Conservation (phyloP, 1,284 basidiomycete genomes). For the Ganoderma multipileum region DNA sequence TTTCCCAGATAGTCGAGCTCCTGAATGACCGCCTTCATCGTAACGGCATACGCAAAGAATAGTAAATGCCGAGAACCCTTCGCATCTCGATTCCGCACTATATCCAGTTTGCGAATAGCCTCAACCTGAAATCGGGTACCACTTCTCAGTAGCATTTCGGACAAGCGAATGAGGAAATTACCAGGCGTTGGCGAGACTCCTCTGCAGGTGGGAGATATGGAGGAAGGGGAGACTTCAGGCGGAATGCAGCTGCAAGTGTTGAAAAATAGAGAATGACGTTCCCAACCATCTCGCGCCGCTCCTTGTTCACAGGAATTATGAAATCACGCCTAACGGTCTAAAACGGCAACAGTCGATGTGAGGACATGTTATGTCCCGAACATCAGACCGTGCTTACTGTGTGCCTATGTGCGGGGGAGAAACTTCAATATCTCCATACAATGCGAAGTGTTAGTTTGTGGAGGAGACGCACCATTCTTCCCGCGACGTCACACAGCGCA, state of each 20-base stretch:
- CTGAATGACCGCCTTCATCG: slow-evolving; percentile 91
- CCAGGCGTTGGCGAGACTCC: slow-evolving; percentile 79
- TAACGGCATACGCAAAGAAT: slow-evolving; percentile 93
- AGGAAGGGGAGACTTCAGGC: slow-evolving; percentile 90
- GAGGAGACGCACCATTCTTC: slow-evolving; percentile 82
- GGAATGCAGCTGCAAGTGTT: slow-evolving; percentile 85
- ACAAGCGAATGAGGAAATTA: slow-evolving; percentile 42
- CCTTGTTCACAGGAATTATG: slow-evolving; percentile 86
- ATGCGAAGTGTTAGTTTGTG: slow-evolving; percentile 19
- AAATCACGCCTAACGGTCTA: slow-evolving; percentile 84
- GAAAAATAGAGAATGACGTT: slow-evolving; percentile 95
- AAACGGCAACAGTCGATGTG: slow-evolving; percentile 21
- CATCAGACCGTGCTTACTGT: slow-evolving; percentile 53
- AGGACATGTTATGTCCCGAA: neutral
- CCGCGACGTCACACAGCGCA: slow-evolving; percentile 93
- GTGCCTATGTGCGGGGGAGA: slow-evolving; percentile 52
- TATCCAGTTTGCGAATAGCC: slow-evolving; percentile 83
- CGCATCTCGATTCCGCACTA: slow-evolving; percentile 79
- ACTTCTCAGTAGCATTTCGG: neutral
- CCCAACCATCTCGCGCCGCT: slow-evolving; percentile 91
- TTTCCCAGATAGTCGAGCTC: slow-evolving; percentile 84
- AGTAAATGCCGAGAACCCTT: slow-evolving; percentile 84
- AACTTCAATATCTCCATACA: slow-evolving; percentile 17
- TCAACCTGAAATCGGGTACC: slow-evolving; percentile 59
- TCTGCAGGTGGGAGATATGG: slow-evolving; percentile 96